Conservation (phyloP, 805 yeast genomes). For the Saccharomyces jurei region DNA sequence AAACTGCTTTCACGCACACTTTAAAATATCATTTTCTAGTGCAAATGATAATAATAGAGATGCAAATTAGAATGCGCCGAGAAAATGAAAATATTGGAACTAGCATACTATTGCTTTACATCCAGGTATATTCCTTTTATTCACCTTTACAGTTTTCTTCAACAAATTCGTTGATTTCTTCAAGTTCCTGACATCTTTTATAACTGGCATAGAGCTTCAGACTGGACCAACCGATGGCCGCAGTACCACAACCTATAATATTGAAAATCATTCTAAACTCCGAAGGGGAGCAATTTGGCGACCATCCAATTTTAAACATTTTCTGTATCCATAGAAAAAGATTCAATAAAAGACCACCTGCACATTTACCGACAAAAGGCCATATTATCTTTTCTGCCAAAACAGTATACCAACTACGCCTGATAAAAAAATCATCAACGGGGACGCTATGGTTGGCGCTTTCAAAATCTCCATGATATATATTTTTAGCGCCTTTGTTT, state of each 20-base stretch:
- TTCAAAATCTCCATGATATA: not conserved
- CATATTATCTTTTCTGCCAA: constrained; percentile 7
- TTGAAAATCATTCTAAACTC: constrained; percentile 20
- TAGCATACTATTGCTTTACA: not conserved
- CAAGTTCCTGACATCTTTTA: constrained; percentile 16
- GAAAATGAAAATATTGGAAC: no score
- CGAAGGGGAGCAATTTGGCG: constrained; percentile 12
- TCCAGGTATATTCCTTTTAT: not conserved
- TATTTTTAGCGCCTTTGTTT: not conserved
- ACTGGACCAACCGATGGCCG: constrained; percentile 12
- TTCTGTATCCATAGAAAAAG: constrained; percentile 6
- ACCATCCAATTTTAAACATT: constrained; percentile 2
- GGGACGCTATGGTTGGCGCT: not conserved
- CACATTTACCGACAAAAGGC: constrained; percentile 14
- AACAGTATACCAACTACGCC: not conserved
- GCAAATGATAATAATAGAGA: not conserved
- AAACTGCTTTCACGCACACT: not conserved
- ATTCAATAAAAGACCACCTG: constrained; percentile 11
- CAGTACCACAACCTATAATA: constrained; percentile 19
- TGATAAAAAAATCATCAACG: not conserved
- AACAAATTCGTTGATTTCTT: constrained; percentile 7
- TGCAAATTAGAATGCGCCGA: no score
- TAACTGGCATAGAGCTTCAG: constrained; percentile 11
- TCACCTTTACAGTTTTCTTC: not conserved
- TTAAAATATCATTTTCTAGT: not conserved